These are phyloP conservation scores for Metrosideros polymorpha DNA, from an alignment of 441 rosid species.

Conservation along the genomic window DNA sequence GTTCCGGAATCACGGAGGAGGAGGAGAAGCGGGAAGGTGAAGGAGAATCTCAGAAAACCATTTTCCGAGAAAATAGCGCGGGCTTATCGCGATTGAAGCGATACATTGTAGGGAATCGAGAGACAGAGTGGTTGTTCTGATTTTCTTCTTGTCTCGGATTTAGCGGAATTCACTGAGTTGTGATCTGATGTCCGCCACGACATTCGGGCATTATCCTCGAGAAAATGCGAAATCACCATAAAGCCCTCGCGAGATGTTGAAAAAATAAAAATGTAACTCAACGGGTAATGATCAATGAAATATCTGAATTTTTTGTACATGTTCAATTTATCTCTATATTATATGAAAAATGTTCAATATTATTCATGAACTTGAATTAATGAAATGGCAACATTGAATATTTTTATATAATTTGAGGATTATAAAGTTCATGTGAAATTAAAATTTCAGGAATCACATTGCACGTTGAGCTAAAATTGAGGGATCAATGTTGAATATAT, in stretches of 20 bases:
- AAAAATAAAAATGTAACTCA: too few species aligned
- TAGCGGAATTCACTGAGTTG: not conserved
- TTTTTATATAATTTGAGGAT: too few species aligned
- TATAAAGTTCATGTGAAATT: too few species aligned
- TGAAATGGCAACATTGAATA: too few species aligned
- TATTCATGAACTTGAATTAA: too few species aligned
- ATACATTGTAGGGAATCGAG: not conserved
- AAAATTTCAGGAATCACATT: too few species aligned
- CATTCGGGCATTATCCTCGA: not conserved
- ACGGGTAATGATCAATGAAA: too few species aligned
- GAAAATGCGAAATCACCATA: not conserved
- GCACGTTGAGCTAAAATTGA: too few species aligned
- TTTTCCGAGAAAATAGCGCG: not conserved
- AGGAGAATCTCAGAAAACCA: not conserved
- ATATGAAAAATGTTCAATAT: too few species aligned
- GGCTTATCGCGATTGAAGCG: not conserved
- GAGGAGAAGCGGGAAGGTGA: not conserved
- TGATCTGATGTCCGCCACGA: not conserved
- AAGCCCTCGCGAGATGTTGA: not conserved
- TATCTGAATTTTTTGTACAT: too few species aligned
- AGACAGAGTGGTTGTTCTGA: not conserved
- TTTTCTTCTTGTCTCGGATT: not conserved
- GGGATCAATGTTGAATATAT: too few species aligned
- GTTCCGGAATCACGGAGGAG: not conserved
- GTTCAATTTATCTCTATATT: too few species aligned